A percentile compares a stretch with the other conserved stretches of the same genome.
Conservation (phyloP, 257 asterid species). For the Plantago ovata region DNA sequence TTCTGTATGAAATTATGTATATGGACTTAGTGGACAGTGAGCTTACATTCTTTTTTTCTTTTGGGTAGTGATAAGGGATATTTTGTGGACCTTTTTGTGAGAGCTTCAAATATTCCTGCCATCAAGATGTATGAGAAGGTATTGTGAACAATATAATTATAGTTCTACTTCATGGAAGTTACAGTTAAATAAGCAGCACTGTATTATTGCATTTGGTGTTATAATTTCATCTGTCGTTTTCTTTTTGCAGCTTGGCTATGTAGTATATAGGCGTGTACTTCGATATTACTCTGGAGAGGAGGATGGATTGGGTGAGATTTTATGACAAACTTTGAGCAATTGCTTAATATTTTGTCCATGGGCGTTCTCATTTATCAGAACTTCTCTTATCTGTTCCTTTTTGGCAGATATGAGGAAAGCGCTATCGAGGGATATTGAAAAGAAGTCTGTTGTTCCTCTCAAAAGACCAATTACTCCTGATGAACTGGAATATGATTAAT, state of each 20-base stretch:
- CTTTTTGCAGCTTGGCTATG: conserved; percentile 66
- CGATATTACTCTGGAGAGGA: conserved; percentile 97
- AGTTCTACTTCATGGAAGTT: background rate
- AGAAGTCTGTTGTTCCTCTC: conserved; percentile 85
- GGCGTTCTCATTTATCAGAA: background rate
- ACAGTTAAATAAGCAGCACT: background rate
- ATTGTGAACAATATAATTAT: conserved; percentile 11
- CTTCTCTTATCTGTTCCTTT: background rate
- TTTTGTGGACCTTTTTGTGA: conserved; percentile 94
- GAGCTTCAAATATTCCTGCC: conserved; percentile 96
- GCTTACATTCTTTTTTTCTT: background rate
- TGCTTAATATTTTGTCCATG: background rate
- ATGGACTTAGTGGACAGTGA: background rate
- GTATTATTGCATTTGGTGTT: background rate
- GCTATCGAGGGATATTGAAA: conserved; percentile 79
- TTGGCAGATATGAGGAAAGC: conserved; percentile 94
- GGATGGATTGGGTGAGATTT: conserved; percentile 84
- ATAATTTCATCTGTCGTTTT: background rate
- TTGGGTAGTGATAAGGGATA: conserved; percentile 74
- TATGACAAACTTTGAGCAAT: conserved; percentile 6
- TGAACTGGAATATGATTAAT: conserved; percentile 89
- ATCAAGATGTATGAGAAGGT: conserved; percentile 99
- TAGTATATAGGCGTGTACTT: conserved; percentile 85
- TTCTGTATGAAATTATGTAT: too few relatives aligned
- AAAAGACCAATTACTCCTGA: conserved; percentile 91